phyloP scores from a whole-genome alignment of 371 early-diverging fungal genomes.

The Lichtheimia ramosa region DNA sequence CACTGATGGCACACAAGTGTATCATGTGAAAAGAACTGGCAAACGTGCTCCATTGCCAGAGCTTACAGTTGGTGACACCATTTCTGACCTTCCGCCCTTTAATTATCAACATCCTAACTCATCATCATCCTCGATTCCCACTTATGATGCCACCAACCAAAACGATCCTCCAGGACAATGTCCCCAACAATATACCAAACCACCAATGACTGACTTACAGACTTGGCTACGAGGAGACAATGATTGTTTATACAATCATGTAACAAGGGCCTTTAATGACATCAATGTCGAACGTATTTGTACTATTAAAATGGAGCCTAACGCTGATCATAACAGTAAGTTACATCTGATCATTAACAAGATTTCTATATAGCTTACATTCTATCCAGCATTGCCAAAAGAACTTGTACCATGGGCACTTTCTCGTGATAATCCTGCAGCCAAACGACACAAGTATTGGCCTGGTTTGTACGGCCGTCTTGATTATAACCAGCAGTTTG shows the following conservation, averaged over 20 bases:
- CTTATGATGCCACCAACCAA: neutral
- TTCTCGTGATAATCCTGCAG: conserved; percentile 42
- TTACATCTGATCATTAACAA: neutral
- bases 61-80: conserved; percentile 56
- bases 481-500: conserved; percentile 49
- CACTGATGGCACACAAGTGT: conserved; percentile 30
- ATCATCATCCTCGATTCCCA: neutral
- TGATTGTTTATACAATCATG: conserved; percentile 40
- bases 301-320: conserved; percentile 41
- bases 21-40: conserved; percentile 31
- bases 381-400: conserved; percentile 36
- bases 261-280: conserved; percentile 38
- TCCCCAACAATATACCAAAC: conserved; percentile 26
- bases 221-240: conserved; percentile 32
- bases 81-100: conserved; percentile 62
- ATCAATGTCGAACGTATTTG: conserved; percentile 51
- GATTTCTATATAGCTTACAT: no score
- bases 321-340: conserved; percentile 49
- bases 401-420: conserved; percentile 55
- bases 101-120: conserved; percentile 1
- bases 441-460: conserved; percentile 53
- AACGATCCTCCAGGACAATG: conserved; percentile 24
- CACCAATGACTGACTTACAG: conserved; percentile 53
- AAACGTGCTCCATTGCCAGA: conserved; percentile 51
- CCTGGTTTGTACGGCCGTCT: conserved; percentile 56